Evolutionary conservation across 805 yeast genomes (phyloP).

Genomic region (Ogataea nonfermentans): DNA sequence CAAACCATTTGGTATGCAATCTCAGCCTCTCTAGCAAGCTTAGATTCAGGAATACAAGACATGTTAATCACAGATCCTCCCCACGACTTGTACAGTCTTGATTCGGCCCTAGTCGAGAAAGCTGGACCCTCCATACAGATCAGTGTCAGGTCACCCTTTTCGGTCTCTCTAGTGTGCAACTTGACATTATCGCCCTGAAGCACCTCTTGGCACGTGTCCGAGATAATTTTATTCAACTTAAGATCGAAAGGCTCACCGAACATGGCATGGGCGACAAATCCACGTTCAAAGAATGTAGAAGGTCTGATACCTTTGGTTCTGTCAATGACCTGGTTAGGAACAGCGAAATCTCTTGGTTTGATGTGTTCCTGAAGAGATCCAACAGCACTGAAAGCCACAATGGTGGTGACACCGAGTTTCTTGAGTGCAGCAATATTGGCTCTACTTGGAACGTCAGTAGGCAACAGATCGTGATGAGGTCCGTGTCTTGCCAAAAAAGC

Average conservation of each 20-base stretch:
- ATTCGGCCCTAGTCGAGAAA: slow-evolving; percentile 95
- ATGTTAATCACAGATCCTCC: slow-evolving; percentile 96
- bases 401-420: slow-evolving; percentile 78
- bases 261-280: slow-evolving; percentile 95
- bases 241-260: slow-evolving; percentile 96
- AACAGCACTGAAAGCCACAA: slow-evolving; percentile 92
- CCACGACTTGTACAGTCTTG: slow-evolving; percentile 77
- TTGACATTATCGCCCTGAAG: slow-evolving; percentile 54
- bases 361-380: slow-evolving; percentile 90
- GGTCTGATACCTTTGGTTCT: slow-evolving; percentile 94
- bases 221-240: slow-evolving; percentile 63
- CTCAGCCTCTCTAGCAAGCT: slow-evolving; percentile 96
- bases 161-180: slow-evolving; percentile 66
- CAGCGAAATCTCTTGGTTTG: slow-evolving; percentile 92
- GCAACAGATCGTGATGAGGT: slow-evolving; percentile 80
- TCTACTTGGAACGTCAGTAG: slow-evolving; percentile 86
- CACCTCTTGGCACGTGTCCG: slow-evolving; percentile 51
- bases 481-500: slow-evolving; percentile 98
- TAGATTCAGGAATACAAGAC: slow-evolving; percentile 97
- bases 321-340: slow-evolving; percentile 94
- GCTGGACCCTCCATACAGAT: slow-evolving; percentile 99
- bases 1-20: slow-evolving; percentile 96
- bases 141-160: slow-evolving; percentile 71
- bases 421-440: slow-evolving; percentile 97
- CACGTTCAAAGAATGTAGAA: slow-evolving; percentile 84